Evolutionary conservation across 208 protist genomes (phyloP).

Genomic region (Crithidia bombi): DNA sequence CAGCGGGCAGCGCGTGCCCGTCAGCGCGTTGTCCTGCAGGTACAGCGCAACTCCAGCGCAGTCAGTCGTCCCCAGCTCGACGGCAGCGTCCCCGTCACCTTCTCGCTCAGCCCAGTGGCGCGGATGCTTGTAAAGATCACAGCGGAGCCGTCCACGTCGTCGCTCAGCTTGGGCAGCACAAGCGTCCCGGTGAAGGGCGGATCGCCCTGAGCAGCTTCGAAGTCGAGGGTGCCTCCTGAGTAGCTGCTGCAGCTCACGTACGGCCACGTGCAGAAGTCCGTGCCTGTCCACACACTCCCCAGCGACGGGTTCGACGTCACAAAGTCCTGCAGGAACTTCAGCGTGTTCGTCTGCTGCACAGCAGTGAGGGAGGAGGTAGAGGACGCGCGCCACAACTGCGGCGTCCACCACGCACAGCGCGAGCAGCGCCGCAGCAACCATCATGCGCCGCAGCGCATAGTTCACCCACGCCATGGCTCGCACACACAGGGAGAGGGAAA

Average conservation of each 20-base stretch:
- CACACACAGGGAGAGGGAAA: background rate
- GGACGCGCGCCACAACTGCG: background rate
- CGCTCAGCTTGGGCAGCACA: background rate
- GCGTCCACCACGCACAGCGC: background rate
- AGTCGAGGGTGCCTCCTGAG: background rate
- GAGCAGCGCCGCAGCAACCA: slow-evolving; percentile 2
- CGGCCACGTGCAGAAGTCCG: background rate
- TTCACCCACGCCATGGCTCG: background rate
- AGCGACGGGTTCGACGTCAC: background rate
- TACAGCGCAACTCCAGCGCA: background rate
- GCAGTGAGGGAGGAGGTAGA: background rate
- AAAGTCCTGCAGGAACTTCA: background rate
- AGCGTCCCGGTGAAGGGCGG: background rate
- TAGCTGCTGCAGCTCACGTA: background rate
- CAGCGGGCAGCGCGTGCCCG: background rate
- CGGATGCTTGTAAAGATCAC: background rate
- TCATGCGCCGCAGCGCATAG: background rate
- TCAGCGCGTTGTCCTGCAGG: background rate
- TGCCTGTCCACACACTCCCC: background rate
- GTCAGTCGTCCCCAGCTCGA: background rate
- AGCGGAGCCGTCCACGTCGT: background rate
- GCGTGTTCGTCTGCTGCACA: background rate
- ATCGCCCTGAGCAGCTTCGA: background rate
- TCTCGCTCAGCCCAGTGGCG: no score
- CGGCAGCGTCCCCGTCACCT: slow-evolving; percentile 2